A percentile compares a stretch with the other conserved stretches of the same genome.
Conservation (phyloP, 306 rosid species). For the Comarum palustre region DNA sequence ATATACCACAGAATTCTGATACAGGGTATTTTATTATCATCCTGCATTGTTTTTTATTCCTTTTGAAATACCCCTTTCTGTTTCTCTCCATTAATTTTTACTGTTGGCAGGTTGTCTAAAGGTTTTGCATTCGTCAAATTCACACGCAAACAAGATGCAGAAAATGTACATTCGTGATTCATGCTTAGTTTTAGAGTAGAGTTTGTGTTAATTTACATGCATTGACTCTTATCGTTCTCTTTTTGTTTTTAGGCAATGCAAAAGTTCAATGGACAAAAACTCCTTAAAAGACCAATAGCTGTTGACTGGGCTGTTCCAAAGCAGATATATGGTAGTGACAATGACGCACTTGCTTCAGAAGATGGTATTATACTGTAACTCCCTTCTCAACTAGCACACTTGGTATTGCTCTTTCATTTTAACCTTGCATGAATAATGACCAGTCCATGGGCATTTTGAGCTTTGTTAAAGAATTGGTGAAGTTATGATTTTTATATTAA, state of each 20-base stretch:
- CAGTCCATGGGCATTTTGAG: not conserved
- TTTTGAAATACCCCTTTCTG: slow-evolving; percentile 7
- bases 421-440: not conserved
- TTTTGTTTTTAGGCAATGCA: slow-evolving; percentile 58
- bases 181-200: slow-evolving; percentile 17
- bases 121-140: slow-evolving; percentile 95
- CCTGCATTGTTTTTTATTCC: slow-evolving; percentile 7
- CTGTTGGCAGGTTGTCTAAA: slow-evolving; percentile 70
- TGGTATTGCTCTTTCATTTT: not conserved
- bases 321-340: slow-evolving; percentile 59
- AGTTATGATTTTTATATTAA: not conserved
- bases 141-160: slow-evolving; percentile 81
- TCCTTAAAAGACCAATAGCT: slow-evolving; percentile 75
- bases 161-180: slow-evolving; percentile 50
- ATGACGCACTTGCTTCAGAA: slow-evolving; percentile 43
- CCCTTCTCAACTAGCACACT: not conserved
- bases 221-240: slow-evolving; percentile 18
- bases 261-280: slow-evolving; percentile 67
- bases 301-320: slow-evolving; percentile 97
- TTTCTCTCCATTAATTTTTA: not conserved
- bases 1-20: slow-evolving; percentile 64
- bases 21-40: slow-evolving; percentile 54
- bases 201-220: slow-evolving; percentile 18
- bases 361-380: slow-evolving; percentile 37
- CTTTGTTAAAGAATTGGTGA: not conserved